These are phyloP conservation scores for Fusarium anthophilum DNA, from an alignment of 2,329 filamentous ascomycete species.

Conservation along the genomic window DNA sequence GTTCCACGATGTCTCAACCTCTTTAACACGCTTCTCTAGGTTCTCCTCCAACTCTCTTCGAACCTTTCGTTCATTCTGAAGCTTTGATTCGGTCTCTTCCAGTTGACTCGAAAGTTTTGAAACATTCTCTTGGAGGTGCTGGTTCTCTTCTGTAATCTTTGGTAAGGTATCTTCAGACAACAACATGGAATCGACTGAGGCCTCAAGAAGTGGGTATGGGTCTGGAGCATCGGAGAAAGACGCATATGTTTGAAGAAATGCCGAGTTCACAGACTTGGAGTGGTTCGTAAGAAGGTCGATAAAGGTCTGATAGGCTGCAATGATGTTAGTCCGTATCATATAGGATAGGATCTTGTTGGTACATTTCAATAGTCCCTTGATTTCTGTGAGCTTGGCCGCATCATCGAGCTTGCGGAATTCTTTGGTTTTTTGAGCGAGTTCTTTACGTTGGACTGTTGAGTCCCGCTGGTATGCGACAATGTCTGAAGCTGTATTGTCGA, in stretches of 20 bases:
- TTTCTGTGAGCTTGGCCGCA: conserved; percentile 82
- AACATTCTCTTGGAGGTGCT: conserved; percentile 83
- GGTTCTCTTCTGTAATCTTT: conserved; percentile 87
- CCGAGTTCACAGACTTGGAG: conserved; percentile 91
- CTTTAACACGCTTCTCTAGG: conserved; percentile 83
- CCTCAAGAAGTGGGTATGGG: conserved; percentile 94
- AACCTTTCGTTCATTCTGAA: conserved; percentile 80
- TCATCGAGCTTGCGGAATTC: conserved; percentile 96
- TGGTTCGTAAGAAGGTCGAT: conserved; percentile 97
- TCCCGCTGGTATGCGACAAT: conserved; percentile 94
- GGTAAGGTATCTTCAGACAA: conserved; percentile 92
- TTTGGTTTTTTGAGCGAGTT: conserved; percentile 98
- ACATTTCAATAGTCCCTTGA: conserved; percentile 92
- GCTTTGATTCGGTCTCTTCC: conserved; percentile 80
- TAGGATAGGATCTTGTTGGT: not conserved
- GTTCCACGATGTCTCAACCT: conserved; percentile 89
- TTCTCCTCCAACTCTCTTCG: conserved; percentile 80
- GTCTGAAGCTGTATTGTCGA: conserved; percentile 94
- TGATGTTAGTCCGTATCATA: conserved; percentile 7
- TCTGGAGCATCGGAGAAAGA: conserved; percentile 95
- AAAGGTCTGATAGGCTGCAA: conserved; percentile 90
- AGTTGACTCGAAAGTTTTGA: conserved; percentile 79
- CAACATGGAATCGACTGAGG: conserved; percentile 93
- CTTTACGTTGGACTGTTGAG: conserved; percentile 94
- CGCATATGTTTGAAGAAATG: conserved; percentile 92